Conservation (phyloP, 176 grass and related monocot genomes). For the Lolium perenne region DNA sequence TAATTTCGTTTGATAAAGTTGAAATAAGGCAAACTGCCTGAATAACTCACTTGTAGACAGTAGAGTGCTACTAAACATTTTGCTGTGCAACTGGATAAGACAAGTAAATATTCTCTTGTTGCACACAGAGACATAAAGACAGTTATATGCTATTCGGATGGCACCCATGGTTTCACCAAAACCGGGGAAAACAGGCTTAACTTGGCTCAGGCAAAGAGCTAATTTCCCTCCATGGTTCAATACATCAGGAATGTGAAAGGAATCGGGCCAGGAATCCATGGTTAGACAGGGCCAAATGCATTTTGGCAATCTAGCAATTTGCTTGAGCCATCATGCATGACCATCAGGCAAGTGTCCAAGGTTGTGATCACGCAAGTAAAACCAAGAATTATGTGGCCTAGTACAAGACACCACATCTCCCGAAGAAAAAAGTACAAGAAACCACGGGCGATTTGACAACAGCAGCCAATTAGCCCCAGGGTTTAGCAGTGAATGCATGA, state of each 20-base stretch:
- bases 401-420: too few relatives aligned
- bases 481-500: not conserved
- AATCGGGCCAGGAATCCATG: constrained; percentile 47
- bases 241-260: constrained; percentile 49
- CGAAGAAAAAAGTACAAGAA: constrained; percentile 7
- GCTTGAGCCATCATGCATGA: constrained; percentile 12
- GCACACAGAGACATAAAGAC: not conserved
- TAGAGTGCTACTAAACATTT: too few relatives aligned
- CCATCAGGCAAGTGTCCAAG: constrained; percentile 34
- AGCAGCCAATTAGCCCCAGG: not conserved
- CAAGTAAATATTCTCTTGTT: too few relatives aligned
- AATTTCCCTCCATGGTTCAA: not conserved
- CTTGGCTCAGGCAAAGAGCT: not conserved
- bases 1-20: too few relatives aligned
- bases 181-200: constrained; percentile 18
- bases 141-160: not conserved
- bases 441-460: constrained; percentile 21
- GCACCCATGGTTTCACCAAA: constrained; percentile 51
- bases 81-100: too few relatives aligned
- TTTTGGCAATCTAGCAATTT: constrained; percentile 30
- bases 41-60: too few relatives aligned
- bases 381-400: not conserved
- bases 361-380: constrained; percentile 16
- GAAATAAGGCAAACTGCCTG: too few relatives aligned
- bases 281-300: constrained; percentile 10